Conservation (phyloP, 2,329 filamentous ascomycete species). For the Emergomyces africanus region DNA sequence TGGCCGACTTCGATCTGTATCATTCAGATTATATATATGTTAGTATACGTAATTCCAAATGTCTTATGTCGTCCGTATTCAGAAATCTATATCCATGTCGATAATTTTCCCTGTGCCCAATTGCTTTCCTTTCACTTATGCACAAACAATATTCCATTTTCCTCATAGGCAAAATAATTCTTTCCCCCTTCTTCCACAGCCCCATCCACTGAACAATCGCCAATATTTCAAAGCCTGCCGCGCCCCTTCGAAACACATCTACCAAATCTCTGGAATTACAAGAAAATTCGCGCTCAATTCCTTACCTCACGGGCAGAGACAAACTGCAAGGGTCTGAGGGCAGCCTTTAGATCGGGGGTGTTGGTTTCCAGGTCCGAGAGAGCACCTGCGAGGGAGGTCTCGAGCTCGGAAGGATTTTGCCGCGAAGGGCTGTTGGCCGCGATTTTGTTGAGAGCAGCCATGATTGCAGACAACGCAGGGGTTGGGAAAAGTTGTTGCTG, state of each 20-base stretch:
- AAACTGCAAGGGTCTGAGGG: constrained; percentile 95
- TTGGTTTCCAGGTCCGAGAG: constrained; percentile 99
- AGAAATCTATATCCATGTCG: constrained; percentile 9
- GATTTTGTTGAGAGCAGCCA: constrained; percentile 93
- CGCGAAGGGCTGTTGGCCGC: constrained; percentile 92
- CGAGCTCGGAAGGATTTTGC: constrained; percentile 92
- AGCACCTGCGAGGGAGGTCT: constrained; percentile 92
- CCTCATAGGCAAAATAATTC: not conserved
- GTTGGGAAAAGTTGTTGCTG: constrained; percentile 6
- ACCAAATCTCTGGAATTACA: not conserved
- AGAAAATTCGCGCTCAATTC: not conserved
- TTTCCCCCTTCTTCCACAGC: not conserved
- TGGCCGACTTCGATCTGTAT: constrained; percentile 98
- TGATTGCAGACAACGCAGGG: constrained; percentile 33
- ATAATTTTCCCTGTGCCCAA: not conserved
- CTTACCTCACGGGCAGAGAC: constrained; percentile 99
- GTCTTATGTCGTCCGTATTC: constrained; percentile 4
- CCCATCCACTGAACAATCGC: not conserved
- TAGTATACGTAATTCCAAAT: constrained; percentile 10
- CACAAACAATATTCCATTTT: not conserved
- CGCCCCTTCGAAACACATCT: not conserved
- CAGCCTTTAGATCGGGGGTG: constrained; percentile 93
- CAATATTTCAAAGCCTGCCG: not conserved
- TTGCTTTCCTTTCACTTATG: not conserved
- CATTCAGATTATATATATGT: constrained; percentile 19